Base-by-base conservation (phyloP, 225 moss, liverwort and hornwort species). In the Pleurozium schreberi region DNA sequence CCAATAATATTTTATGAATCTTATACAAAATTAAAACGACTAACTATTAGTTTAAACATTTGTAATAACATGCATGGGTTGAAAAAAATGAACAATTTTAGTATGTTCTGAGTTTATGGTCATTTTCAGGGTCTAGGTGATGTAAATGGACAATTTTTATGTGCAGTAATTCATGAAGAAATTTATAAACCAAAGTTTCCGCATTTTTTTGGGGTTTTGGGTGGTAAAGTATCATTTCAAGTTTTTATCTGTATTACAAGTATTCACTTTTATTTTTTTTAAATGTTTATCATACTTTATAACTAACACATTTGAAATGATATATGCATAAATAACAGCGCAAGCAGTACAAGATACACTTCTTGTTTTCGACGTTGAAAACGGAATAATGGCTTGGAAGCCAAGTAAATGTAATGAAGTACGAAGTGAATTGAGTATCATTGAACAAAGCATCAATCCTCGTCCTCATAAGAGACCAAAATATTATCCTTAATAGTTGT, bases 181-280 rank as follows among this genome's bases (percentile, higher is more conserved):
- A 2, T 8, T 7, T 5, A 33, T 15, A 8, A 38, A 66, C 14
- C 13, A 38, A 1, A 1, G 0, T 2, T 4, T 18, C 75, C 65
- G 14, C 1, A 90, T 33, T 18, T 14, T 33, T 90, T 13, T 4
- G 66, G 82, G 14, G 4, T 58, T 64, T 47, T 90, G 19, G 82
- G 82, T 25, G 89, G 85, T 89, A 85, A 65, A 17, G 6, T 43
- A 79, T 19, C 47, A 34, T 79, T 70, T 40, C 1, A 18, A 9
- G 11, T 30, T 36, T n/a, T 28, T 40, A 18, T 23, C 69, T 60
- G 18, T 40, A 19, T 26, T 60, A 14, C 14, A 73, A 62, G 21
- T 42, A 52, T 47, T 65, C 22, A 38, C 14, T 77, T 84, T 27
- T 52, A 25, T 50, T 33, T 26, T 42, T 34, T 12, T 21, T 9